Evolutionary conservation across 2,329 filamentous ascomycete species (phyloP), one percentile per base, ranked within the genome.

Genomic region (Beauveria medogensis): DNA sequence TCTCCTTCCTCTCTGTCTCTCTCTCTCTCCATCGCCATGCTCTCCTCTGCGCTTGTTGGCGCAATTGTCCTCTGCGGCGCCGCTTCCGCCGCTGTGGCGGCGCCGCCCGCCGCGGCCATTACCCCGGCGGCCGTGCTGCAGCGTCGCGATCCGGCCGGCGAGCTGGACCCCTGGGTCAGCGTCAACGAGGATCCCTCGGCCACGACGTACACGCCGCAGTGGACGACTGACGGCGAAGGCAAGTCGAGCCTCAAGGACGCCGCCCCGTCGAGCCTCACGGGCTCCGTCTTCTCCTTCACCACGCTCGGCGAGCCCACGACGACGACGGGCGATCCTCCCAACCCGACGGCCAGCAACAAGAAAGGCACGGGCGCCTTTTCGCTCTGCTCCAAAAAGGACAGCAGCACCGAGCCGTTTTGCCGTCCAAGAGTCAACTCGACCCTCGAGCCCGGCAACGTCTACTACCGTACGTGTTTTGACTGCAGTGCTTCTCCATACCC

Each of bases 341-440:
- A 75, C 59, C 77, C 79, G 26, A 78, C 76, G 7, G 74, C 77
- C 34, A 78, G 76, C 9, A 69, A 68, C 65, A 72, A 71, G 61
- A 70, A 74, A 55, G 76, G 74, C 55, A 70, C 73, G 55, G 81
- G 81, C 52, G 74, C 77, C n/a, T 84, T 83, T 65, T 69, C 76
- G 16, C 69, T 76, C 26, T 84, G 82, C 70, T 68, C 72, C 68
- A 83, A 82, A 67, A 68, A 67, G 48, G 73, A 82, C 53, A 79
- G 78, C 37, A 67, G 70, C 18, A 68, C 74, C 61, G 78, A 76
- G 60, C 82, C 82, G 1, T 82, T 83, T 65, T 85, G 82, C 68
- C 69, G 73, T 16, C 82, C 82, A 0, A 68, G 71, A 9, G 66
- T 70, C 18, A 76, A 76, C 60, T 75, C 74, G 58, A 74, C 74